Percentiles rank a stretch among this genome's conserved stretches.
Evolutionary conservation across 1,284 basidiomycete species (phyloP).

Genomic region (Boletus sp.): DNA sequence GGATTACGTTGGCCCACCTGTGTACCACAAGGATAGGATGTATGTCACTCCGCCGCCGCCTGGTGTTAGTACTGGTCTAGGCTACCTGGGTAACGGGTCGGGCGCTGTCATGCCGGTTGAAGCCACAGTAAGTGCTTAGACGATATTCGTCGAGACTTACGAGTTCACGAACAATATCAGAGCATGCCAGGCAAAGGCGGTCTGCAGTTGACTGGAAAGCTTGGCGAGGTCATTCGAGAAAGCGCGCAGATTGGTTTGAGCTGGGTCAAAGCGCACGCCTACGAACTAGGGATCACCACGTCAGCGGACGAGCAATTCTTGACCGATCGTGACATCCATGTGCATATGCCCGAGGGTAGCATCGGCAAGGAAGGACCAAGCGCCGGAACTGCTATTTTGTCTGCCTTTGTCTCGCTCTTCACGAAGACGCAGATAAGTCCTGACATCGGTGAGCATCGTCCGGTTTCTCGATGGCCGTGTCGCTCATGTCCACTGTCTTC

Average conservation of each 20-base stretch:
- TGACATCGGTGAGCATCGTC: slow-evolving; percentile 68
- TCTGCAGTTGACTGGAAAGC: slow-evolving; percentile 91
- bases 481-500: slow-evolving; percentile 2
- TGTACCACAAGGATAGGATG: slow-evolving; percentile 94
- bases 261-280: slow-evolving; percentile 91
- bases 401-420: slow-evolving; percentile 89
- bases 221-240: slow-evolving; percentile 96
- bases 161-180: slow-evolving; percentile 36
- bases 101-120: slow-evolving; percentile 98
- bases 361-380: slow-evolving; percentile 98
- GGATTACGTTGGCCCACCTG: slow-evolving; percentile 94
- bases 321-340: slow-evolving; percentile 81
- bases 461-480: not conserved
- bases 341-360: slow-evolving; percentile 96
- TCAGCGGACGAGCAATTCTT: slow-evolving; percentile 72
- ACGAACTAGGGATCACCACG: slow-evolving; percentile 81
- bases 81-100: slow-evolving; percentile 93
- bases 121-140: slow-evolving; percentile 62
- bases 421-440: slow-evolving; percentile 79
- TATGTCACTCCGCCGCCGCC: slow-evolving; percentile 81
- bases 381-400: slow-evolving; percentile 90
- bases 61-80: slow-evolving; percentile 91
- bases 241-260: slow-evolving; percentile 91
- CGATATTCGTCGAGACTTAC: not conserved
- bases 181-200: slow-evolving; percentile 90